Base-by-base conservation (phyloP, 805 yeast genomes). In the Yarrowia deformans region DNA sequence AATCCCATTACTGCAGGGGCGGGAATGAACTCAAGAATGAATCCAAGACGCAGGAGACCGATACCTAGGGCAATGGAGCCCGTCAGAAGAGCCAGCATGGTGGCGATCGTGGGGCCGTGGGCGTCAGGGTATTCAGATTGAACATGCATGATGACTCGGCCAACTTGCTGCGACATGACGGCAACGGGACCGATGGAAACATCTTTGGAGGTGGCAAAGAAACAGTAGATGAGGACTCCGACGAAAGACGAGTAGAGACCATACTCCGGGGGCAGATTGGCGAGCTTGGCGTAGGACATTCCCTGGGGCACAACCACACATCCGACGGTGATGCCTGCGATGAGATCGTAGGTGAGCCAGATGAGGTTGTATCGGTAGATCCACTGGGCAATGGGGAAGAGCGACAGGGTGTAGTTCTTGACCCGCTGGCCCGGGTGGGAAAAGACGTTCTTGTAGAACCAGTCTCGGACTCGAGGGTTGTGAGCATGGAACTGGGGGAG, bases 161-260 rank as follows among this genome's bases (percentile, higher is more conserved):
- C 88, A 43, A 91, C 92, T 77, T 92, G 93, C 72, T 87, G 78
- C 16, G 97, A 90, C 97, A 93, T 93, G 69, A 93, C 98, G 13
- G 98, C 98, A 45, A 93, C 98, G 12, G 98, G 98, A 35, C 98
- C 98, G 74, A 93, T 93, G 71, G 96, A 90, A 46, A 93, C 97
- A 82, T 93, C 98, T 79, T 93, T 93, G 32, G 97, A 90, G 14
- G 98, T 93, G 14, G 98, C 98, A 79, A 93, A 93, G 74, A 93
- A 85, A 63, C 97, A 89, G 78, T 93, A 93, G 67, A 90, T 86
- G 75, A 92, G 84, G 13, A 93, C 97, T 76, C 98, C 98, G 58
- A 93, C 88, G 75, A 93, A 93, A 0, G 97, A 90, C 14, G 97
- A 91, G 79, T 93, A 93, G 58, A 93, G 84, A 63, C 98, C 98